Evolutionary conservation across 805 yeast genomes (phyloP).

Genomic region (Pichia eremophila): DNA sequence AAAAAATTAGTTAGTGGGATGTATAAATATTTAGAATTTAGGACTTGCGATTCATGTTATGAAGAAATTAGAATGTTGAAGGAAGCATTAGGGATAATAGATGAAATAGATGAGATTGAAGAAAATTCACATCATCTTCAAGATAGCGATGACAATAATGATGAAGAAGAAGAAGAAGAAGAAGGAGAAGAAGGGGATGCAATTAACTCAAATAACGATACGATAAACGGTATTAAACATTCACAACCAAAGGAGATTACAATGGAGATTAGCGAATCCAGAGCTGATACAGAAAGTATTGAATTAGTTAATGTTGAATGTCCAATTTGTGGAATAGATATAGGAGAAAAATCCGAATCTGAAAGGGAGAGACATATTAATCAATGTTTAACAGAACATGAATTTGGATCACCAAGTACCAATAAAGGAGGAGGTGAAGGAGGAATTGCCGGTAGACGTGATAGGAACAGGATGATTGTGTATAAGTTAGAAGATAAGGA

Average conservation of each 20-base stretch:
- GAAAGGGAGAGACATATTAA: constrained; percentile 60
- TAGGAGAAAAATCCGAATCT: constrained; percentile 13
- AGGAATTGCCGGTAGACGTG: constrained; percentile 26
- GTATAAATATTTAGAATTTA: constrained; percentile 45
- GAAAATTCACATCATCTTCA: too few species aligned
- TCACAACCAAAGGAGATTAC: constrained; percentile 11
- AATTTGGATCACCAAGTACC: constrained; percentile 46
- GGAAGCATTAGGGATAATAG: constrained; percentile 27
- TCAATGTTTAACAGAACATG: constrained; percentile 52
- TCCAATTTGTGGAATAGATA: constrained; percentile 32
- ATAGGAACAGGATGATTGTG: constrained; percentile 76
- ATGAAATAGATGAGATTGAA: neutral
- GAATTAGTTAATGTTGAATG: constrained; percentile 29
- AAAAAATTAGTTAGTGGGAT: constrained; percentile 4
- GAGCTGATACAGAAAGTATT: neutral
- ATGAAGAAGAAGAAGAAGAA: neutral
- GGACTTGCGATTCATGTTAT: constrained; percentile 70
- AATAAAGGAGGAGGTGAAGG: too few species aligned
- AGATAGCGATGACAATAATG: neutral
- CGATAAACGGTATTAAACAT: constrained; percentile 3
- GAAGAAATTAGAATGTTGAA: constrained; percentile 48
- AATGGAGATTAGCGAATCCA: constrained; percentile 1
- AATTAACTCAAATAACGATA: neutral
- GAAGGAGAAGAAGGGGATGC: neutral
- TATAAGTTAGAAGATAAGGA: constrained; percentile 44